These are phyloP conservation scores for Ogataea wickerhamii DNA, from an alignment of 805 yeast species.

Conservation along the genomic window DNA sequence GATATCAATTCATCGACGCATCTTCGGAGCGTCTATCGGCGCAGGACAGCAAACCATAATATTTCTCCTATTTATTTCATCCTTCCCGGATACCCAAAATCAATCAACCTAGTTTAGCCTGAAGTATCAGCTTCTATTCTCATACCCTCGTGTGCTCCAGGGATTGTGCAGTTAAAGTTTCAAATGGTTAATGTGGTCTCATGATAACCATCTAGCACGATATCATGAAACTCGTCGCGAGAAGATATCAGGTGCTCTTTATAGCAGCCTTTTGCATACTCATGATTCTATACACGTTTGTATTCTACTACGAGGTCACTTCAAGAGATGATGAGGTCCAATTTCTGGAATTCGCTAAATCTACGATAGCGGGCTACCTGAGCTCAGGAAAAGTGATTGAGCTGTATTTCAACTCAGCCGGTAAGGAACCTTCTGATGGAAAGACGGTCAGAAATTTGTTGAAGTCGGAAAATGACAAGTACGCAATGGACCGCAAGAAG, in stretches of 20 bases:
- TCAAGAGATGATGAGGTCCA: slow-evolving; percentile 8
- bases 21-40: no score
- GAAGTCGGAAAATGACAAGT: slow-evolving; percentile 13
- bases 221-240: slow-evolving; percentile 1
- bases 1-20: no score
- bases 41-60: no score
- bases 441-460: slow-evolving; percentile 14
- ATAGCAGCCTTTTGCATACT: slow-evolving; percentile 2
- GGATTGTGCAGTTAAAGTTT: no score
- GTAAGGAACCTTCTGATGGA: slow-evolving; percentile 13
- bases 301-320: slow-evolving; percentile 7
- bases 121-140: no score
- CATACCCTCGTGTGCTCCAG: no score
- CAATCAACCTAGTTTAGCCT: no score
- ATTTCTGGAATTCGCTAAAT: slow-evolving; percentile 4
- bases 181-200: no score
- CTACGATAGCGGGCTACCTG: slow-evolving; percentile 7
- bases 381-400: slow-evolving; percentile 6
- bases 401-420: slow-evolving; percentile 11
- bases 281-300: slow-evolving; percentile 2
- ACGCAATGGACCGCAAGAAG: slow-evolving; percentile 9
- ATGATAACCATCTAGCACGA: slow-evolving; percentile 2
- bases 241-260: slow-evolving; percentile 1
- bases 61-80: no score
- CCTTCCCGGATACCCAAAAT: no score